phyloP scores from a whole-genome alignment of 1,284 basidiomycete genomes.

The Sporisorium exsertum region DNA sequence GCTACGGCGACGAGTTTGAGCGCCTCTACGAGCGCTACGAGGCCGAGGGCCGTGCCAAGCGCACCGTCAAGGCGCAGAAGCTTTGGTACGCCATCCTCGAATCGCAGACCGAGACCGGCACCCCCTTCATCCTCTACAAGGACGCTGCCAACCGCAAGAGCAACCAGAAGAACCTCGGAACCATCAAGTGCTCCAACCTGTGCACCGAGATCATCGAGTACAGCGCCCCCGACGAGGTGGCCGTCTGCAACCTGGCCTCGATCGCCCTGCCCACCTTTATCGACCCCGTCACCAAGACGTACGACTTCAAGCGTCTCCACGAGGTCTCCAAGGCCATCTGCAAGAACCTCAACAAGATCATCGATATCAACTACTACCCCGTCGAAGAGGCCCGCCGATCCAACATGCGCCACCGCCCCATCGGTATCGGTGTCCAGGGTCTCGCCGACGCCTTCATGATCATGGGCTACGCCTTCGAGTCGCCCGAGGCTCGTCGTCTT shows the following conservation, averaged over 20 bases:
- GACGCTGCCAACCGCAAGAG: constrained; percentile 71
- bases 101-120: constrained; percentile 97
- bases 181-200: constrained; percentile 98
- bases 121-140: constrained; percentile 99
- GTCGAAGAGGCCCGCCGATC: constrained; percentile 89
- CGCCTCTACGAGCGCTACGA: constrained; percentile 90
- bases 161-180: constrained; percentile 98
- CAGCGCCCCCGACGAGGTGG: constrained; percentile 95
- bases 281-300: constrained; percentile 61
- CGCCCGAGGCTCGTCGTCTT: constrained; percentile 84
- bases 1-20: constrained; percentile 92
- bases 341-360: constrained; percentile 90
- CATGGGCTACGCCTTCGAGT: constrained; percentile 94
- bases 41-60: constrained; percentile 86
- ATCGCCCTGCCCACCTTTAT: constrained; percentile 83
- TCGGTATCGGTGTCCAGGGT: constrained; percentile 97
- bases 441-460: constrained; percentile 99
- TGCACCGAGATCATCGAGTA: constrained; percentile 99
- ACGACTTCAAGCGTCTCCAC: constrained; percentile 95
- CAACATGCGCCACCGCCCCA: constrained; percentile 97
- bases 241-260: constrained; percentile 98
- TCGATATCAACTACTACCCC: constrained; percentile 93
- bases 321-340: constrained; percentile 81
- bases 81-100: constrained; percentile 98
- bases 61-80: constrained; percentile 93